A percentile compares a stretch with the other conserved stretches of the same genome.
These are phyloP conservation scores for Kwoniella sp. DNA, from an alignment of 768 basidiomycete genomes.

Conservation along the genomic window DNA sequence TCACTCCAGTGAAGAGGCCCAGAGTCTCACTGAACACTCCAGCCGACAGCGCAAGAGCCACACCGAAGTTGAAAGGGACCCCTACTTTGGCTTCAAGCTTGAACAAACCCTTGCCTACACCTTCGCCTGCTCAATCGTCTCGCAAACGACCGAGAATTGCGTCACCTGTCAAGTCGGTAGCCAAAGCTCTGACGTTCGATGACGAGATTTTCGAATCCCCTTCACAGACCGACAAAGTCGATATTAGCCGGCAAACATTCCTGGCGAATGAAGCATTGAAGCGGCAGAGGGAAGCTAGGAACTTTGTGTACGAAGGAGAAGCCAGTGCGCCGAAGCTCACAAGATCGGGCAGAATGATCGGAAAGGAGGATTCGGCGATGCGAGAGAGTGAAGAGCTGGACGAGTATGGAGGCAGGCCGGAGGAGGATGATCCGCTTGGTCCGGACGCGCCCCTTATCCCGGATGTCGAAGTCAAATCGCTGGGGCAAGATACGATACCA, in stretches of 20 bases:
- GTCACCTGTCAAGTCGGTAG: conserved; percentile 6
- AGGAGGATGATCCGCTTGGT: conserved; percentile 41
- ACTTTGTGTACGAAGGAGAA: conserved; percentile 54
- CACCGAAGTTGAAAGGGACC: conserved; percentile 3
- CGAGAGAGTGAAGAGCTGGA: conserved; percentile 33
- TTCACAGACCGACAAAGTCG: neutral
- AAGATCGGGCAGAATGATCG: conserved; percentile 47
- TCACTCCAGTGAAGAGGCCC: conserved; percentile 11
- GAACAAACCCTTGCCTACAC: conserved; percentile 12
- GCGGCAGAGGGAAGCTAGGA: conserved; percentile 51
- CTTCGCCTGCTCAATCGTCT: conserved; percentile 8
- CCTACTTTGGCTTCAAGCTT: conserved; percentile 20
- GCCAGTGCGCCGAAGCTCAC: conserved; percentile 46
- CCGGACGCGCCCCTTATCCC: conserved; percentile 31
- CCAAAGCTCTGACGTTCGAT: conserved; percentile 15
- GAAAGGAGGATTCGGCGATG: conserved; percentile 6
- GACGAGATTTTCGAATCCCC: conserved; percentile 21
- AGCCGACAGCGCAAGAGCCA: neutral
- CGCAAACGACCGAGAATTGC: conserved; percentile 21
- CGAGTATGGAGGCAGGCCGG: conserved; percentile 25
- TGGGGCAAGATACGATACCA: conserved; percentile 17
- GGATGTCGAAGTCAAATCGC: conserved; percentile 13
- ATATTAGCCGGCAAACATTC: conserved; percentile 36
- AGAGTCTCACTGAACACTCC: neutral
- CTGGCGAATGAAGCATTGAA: conserved; percentile 47